Conservation (phyloP, 1,284 basidiomycete genomes). For the Coriolopsis trogii region DNA sequence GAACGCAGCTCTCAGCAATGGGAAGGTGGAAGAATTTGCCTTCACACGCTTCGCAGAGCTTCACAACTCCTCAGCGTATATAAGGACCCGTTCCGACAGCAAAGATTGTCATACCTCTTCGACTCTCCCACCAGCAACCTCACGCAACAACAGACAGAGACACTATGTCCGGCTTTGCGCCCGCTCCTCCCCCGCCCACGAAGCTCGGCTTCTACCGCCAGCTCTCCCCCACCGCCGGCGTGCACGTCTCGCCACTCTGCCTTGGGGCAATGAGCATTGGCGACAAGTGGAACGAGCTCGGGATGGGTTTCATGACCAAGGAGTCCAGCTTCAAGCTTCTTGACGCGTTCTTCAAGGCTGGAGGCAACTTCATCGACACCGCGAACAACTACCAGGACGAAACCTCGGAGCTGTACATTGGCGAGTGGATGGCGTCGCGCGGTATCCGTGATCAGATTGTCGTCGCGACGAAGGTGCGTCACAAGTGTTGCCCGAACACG, state of each 20-base stretch:
- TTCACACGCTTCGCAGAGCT: too few species aligned
- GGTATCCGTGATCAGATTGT: slow-evolving; percentile 47
- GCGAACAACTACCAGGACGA: slow-evolving; percentile 38
- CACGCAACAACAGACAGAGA: neutral
- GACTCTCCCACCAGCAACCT: neutral
- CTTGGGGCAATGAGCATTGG: slow-evolving; percentile 59
- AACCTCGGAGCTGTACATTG: slow-evolving; percentile 38
- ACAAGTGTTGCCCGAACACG: too few species aligned
- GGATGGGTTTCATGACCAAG: slow-evolving; percentile 44
- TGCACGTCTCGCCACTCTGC: slow-evolving; percentile 49
- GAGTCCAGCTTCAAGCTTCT: slow-evolving; percentile 37
- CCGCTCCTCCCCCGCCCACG: slow-evolving; percentile 19
- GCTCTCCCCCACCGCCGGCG: slow-evolving; percentile 24
- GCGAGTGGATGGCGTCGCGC: slow-evolving; percentile 48
- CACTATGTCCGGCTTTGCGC: slow-evolving; percentile 1
- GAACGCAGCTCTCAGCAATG: too few species aligned
- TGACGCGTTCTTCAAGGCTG: slow-evolving; percentile 36
- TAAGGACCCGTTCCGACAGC: too few species aligned
- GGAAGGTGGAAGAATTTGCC: too few species aligned
- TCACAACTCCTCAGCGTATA: too few species aligned
- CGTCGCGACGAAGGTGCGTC: slow-evolving; percentile 42
- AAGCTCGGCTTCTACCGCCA: slow-evolving; percentile 26
- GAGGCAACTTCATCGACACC: slow-evolving; percentile 39
- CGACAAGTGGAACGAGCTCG: slow-evolving; percentile 44
- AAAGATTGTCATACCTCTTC: slow-evolving; percentile 6